Evolutionary conservation across 768 basidiomycete genomes (phyloP), one percentile per base, ranked within the genome.

Genomic region (Boletus sp.): DNA sequence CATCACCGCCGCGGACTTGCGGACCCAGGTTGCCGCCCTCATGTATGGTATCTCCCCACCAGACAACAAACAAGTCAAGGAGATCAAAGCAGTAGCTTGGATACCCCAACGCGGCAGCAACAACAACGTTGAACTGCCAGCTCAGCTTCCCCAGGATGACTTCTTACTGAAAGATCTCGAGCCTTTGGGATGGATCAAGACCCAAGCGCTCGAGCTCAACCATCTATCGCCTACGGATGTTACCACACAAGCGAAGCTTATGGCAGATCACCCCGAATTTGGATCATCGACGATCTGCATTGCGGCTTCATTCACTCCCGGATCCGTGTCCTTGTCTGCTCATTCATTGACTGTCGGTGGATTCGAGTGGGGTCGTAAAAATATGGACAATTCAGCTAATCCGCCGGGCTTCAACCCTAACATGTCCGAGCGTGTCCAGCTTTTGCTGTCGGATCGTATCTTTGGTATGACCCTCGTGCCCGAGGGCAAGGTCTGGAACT

Each of bases 351-450:
- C 88, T 5, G 85, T 96, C 9, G 83, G 88, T 55, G 97, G 96
- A 15, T 98, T 98, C 68, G 97, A 99, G 66, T 98, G 95, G 95
- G 96, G 95, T 39, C 79, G 96, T 63, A 98, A 97, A 77, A 96
- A 95, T 62, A 75, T 79, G 61, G 93, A 95, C 64, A 90, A 83
- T 40, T 88, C 91, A 35, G 79, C 83, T 35, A 93, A 91, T 67
- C 92, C 93, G 55, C 76, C 85, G 1, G 93, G 96, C 39, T 99
- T 96, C 78, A 98, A 96, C 72, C 92, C 94, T n/a, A 91, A 90
- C 61, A 98, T 98, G 96, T 96, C 93, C 2, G 95, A 96, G 69
- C 86, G 93, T 23, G 93, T 97, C 23, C 90, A 93, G 70, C 79
- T 98, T 32, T 77, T 98, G 54, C 77, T 98, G 23, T 98, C 95